Conservation (phyloP, 148 eudicot genomes). For the Tetragonia tetragonoides region DNA sequence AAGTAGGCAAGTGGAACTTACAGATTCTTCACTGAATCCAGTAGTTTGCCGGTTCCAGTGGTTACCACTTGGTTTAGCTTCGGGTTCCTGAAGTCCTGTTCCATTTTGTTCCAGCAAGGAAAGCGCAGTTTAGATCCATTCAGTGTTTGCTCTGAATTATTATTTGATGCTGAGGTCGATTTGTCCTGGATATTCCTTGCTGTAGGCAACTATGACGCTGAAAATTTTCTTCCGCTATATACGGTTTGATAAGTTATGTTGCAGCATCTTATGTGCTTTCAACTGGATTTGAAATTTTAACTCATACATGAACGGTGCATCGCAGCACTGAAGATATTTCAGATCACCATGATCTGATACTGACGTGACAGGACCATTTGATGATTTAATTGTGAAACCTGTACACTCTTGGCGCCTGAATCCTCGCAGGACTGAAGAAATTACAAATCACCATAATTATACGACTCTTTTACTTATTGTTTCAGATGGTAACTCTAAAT, state of each 20-base stretch:
- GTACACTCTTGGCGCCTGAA: background rate
- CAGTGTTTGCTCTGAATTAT: background rate
- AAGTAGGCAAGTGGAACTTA: background rate
- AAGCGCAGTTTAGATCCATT: background rate
- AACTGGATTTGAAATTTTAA: background rate
- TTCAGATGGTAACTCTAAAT: background rate
- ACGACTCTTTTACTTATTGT: background rate
- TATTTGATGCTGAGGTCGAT: conserved; percentile 8
- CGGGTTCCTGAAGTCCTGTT: background rate
- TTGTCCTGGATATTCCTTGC: background rate
- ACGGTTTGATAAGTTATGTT: background rate
- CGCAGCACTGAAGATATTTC: no score
- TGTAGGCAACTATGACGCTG: background rate
- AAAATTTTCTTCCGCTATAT: background rate
- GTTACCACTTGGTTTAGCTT: background rate
- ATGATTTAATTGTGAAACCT: background rate
- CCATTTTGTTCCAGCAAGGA: background rate
- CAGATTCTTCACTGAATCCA: background rate
- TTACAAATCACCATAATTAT: no score
- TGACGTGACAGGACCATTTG: conserved; percentile 1
- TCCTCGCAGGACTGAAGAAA: background rate
- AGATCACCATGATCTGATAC: background rate
- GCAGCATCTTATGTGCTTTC: conserved; percentile 2
- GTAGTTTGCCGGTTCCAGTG: background rate
- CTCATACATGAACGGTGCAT: no score